A percentile compares a stretch with the other conserved stretches of the same genome.
Conservation (phyloP, 805 yeast genomes). For the Starmerella sirachaensis region DNA sequence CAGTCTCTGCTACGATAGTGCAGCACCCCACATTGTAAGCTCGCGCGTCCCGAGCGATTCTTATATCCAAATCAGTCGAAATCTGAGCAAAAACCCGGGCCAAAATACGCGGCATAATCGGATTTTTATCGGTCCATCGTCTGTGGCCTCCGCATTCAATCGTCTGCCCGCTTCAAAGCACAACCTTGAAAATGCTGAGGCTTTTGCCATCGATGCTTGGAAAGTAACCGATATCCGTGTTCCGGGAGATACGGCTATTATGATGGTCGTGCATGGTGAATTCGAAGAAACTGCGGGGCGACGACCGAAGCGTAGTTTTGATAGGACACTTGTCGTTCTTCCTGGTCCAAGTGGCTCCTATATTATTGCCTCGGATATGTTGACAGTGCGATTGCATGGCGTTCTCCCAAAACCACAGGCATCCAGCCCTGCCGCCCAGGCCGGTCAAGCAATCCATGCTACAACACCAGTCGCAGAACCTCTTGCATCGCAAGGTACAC, state of each 20-base stretch:
- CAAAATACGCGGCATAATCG: constrained; percentile 42
- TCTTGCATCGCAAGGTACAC: neutral
- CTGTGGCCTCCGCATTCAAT: constrained; percentile 48
- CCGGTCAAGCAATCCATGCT: neutral
- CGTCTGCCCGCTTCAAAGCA: constrained; percentile 74
- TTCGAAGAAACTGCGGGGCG: constrained; percentile 47
- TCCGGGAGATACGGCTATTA: constrained; percentile 62
- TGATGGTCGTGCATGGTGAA: constrained; percentile 72
- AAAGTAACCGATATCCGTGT: constrained; percentile 34
- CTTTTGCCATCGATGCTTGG: constrained; percentile 68
- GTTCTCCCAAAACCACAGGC: constrained; percentile 15
- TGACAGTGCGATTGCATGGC: constrained; percentile 50
- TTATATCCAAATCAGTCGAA: constrained; percentile 27
- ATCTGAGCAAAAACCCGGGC: constrained; percentile 48
- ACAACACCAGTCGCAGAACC: neutral
- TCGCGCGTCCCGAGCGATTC: neutral
- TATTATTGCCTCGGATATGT: constrained; percentile 77
- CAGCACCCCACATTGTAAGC: constrained; percentile 42
- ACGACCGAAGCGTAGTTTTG: constrained; percentile 65
- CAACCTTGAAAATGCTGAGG: constrained; percentile 49
- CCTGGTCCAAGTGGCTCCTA: constrained; percentile 56
- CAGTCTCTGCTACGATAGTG: constrained; percentile 63
- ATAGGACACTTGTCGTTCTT: constrained; percentile 67
- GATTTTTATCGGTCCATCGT: constrained; percentile 56
- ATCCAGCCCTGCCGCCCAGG: constrained; percentile 8